Evolutionary conservation across 2,329 filamentous ascomycete genomes (phyloP), one percentile per base, ranked within the genome.

Genomic region (Aspergillus udagawae): DNA sequence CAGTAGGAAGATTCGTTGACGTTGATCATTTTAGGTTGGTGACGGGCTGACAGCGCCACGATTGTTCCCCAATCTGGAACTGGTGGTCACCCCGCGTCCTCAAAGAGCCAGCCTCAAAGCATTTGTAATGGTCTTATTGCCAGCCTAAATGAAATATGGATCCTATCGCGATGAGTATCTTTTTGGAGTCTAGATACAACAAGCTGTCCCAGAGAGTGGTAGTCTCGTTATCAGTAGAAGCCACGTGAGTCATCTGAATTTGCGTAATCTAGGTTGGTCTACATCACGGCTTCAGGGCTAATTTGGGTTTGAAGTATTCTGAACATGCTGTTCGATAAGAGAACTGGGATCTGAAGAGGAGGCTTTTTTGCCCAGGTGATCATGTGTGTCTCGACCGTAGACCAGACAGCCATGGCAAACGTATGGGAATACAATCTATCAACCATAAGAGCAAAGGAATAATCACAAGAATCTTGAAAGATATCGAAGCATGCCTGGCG

Each of bases 391-490:
- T 4, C 21, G 10, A 23, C 21, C 21, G 12, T 23, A 45, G 8
- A 23, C n/a, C 4, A 10, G n/a, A 20, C 8, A 45, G 21, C n/a
- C 42, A 45, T 51, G 48, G 32, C 32, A 51, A 49, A 58, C 28
- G 49, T 45, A 51, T 51, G 42, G 49, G 47, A 51, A 51, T 45
- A 52, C 32, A 52, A 52, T 59, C 52, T 44, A 51, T 42, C 57
- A 52, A 14, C 41, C 53, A 55, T 41, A 49, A 52, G 25, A 54
- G 53, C 49, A 48, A 45, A 49, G 45, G 42, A 51, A 45, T 48
- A 53, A 53, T 25, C 51, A 38, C 41, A 50, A 42, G 35, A 25
- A 54, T 41, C 47, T 49, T 47, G 35, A 7, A 50, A 32, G 42
- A 28, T 48, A 55, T 49, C 54, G 44, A 49, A 55, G 51, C 47